phyloP scores from a whole-genome alignment of 352 stramenopile species.

The Phytopythium oedochilum region DNA sequence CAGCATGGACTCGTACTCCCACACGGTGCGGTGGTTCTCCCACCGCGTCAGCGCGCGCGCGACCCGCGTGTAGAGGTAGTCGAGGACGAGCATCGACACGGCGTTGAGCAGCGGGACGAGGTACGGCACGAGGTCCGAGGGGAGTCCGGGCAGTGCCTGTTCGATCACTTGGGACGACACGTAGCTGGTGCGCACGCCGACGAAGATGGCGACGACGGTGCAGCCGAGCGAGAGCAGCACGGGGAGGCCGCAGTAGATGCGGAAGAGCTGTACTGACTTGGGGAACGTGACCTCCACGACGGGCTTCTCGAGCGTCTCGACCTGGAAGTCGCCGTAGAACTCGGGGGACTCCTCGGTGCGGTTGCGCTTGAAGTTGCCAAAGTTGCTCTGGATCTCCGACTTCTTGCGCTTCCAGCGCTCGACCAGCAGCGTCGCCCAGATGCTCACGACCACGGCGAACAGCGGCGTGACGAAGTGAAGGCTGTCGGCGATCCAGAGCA shows the following conservation, averaged over 20 bases:
- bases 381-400: conserved; percentile 69
- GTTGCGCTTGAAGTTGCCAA: conserved; percentile 71
- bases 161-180: conserved; percentile 20
- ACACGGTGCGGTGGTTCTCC: conserved; percentile 79
- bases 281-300: conserved; percentile 59
- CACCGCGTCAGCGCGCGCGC: conserved; percentile 55
- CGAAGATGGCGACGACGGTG: conserved; percentile 50
- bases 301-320: conserved; percentile 35
- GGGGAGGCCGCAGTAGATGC: conserved; percentile 55
- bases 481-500: conserved; percentile 30
- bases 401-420: conserved; percentile 90
- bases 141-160: conserved; percentile 31
- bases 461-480: conserved; percentile 35
- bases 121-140: conserved; percentile 33
- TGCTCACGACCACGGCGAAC: conserved; percentile 70
- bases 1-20: conserved; percentile 77
- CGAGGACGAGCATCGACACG: conserved; percentile 64
- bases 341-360: conserved; percentile 35
- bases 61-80: conserved; percentile 63
- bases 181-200: conserved; percentile 39
- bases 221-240: conserved; percentile 50
- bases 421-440: conserved; percentile 85
- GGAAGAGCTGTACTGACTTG: conserved; percentile 43
- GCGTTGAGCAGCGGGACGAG: conserved; percentile 62
- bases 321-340: conserved; percentile 74